Conservation (phyloP, 164 flowering plant genomes). For the Dillenia suffruticosa region DNA sequence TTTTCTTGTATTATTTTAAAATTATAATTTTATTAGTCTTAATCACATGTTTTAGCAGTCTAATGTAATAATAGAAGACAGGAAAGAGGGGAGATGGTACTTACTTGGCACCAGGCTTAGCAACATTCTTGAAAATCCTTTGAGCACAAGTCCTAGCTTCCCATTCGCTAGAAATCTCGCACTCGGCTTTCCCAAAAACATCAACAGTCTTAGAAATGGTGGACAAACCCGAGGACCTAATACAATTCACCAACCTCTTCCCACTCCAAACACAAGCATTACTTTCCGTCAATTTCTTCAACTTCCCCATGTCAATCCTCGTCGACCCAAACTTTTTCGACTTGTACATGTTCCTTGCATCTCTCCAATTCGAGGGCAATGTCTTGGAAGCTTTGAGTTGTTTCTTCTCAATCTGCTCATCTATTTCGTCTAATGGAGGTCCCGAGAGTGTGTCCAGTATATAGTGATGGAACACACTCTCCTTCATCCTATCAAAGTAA, state of each 20-base stretch:
- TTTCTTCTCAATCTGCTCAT: neutral
- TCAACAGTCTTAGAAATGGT: constrained; percentile 42
- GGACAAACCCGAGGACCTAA: constrained; percentile 32
- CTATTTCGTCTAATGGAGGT: constrained; percentile 22
- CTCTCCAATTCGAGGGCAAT: constrained; percentile 16
- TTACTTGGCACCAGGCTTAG: constrained; percentile 52
- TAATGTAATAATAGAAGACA: neutral
- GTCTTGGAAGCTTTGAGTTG: neutral
- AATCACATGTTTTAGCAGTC: too few relatives aligned
- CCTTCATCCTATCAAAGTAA: constrained; percentile 48
- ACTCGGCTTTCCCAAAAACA: constrained; percentile 23
- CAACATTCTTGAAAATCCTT: constrained; percentile 55
- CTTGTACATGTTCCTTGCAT: neutral
- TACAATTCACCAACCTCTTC: constrained; percentile 30
- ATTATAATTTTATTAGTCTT: too few relatives aligned
- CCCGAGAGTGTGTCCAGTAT: constrained; percentile 34
- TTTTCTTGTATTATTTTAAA: too few relatives aligned
- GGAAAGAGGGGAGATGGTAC: constrained; percentile 3
- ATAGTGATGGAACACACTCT: constrained; percentile 40
- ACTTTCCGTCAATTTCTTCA: constrained; percentile 30
- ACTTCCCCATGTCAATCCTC: constrained; percentile 36
- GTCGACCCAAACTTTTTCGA: constrained; percentile 21
- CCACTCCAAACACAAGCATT: constrained; percentile 37
- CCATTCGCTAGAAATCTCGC: constrained; percentile 48
- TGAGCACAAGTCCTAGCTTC: constrained; percentile 45